A percentile compares a stretch with the other conserved stretches of the same genome.
Conservation (phyloP, 2,329 filamentous ascomycete species). For the Paecilomyces sp. region DNA sequence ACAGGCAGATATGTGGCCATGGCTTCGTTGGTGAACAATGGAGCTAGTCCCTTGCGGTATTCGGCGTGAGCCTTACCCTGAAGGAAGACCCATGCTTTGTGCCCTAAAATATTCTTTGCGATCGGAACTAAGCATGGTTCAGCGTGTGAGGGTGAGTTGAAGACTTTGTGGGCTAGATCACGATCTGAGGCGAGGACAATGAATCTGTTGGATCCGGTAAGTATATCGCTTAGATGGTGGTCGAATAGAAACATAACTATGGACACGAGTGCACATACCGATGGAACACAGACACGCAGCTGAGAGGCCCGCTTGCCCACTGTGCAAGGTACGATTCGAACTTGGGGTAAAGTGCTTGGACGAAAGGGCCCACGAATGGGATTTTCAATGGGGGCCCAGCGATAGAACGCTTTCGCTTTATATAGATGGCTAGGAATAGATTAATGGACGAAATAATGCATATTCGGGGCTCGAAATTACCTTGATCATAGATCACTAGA, state of each 20-base stretch:
- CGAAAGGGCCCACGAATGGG: slow-evolving; percentile 90
- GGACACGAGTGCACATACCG: slow-evolving; percentile 55
- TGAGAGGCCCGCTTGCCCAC: slow-evolving; percentile 84
- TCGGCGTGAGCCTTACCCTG: slow-evolving; percentile 93
- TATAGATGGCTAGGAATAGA: slow-evolving; percentile 57
- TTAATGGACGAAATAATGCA: too few species aligned
- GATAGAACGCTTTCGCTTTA: slow-evolving; percentile 68
- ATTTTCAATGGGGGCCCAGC: slow-evolving; percentile 67
- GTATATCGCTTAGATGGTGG: too few species aligned
- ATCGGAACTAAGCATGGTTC: slow-evolving; percentile 95
- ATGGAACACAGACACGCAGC: slow-evolving; percentile 98
- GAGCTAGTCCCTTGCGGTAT: slow-evolving; percentile 93
- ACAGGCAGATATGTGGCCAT: slow-evolving; percentile 83
- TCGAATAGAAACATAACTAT: neutral
- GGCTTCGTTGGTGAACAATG: slow-evolving; percentile 84
- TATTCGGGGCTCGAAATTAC: too few species aligned
- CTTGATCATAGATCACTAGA: too few species aligned
- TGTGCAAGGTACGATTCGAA: slow-evolving; percentile 88
- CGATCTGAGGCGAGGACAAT: slow-evolving; percentile 96
- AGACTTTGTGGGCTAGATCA: slow-evolving; percentile 92
- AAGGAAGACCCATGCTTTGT: slow-evolving; percentile 93
- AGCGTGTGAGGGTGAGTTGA: slow-evolving; percentile 86
- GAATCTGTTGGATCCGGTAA: slow-evolving; percentile 52
- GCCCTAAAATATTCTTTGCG: slow-evolving; percentile 85
- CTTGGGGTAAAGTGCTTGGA: slow-evolving; percentile 84